Base-by-base conservation (phyloP, 257 asterid genomes). In the Rubia yunnanensis region DNA sequence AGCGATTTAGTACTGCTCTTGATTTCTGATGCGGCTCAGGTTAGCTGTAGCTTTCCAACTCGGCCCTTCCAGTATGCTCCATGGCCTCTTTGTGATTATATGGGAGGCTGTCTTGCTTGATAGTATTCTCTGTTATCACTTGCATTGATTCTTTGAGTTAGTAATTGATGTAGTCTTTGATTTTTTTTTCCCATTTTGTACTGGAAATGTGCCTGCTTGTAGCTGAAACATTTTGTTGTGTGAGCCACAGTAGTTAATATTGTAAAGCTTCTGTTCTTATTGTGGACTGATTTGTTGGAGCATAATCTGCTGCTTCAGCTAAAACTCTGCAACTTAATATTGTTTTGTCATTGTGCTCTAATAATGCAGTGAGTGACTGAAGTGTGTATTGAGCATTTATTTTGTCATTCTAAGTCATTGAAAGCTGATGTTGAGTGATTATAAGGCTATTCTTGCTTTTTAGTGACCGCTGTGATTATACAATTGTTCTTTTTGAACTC, bases 1-100 rank as follows among this genome's bases (percentile, higher is more conserved):
- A 92, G 98, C 69, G 97, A 92, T 72, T 74, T 92, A 67, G 98
- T 92, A 78, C 78, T 92, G 71, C 91, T 89, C 60, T 79, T 92
- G 77, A 92, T 92, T 71, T 89, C 98, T 60, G 98, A 92, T 78
- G 79, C 96, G 8, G 98, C 98, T 73, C 98, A 92, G 97, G 98
- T 89, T 69, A 36, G 82, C 58, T 39, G 68, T 57, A 44, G 2
- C 52, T 44, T 7, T 44, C 22, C 22, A 3, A 44, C 52, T 44
- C 14, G 13, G 18, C 46, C 13, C n/a, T n/a, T n/a, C n/a, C n/a
- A 10, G 46, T 10, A 38, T 0, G 4, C 46, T 38, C 46, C 46
- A 38, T 38, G 3, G 44, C 11, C 15, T 10, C 46, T 38, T 11
- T 9, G 11, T 38, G 46, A 38, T 39, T n/a, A n/a, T n/a, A n/a